Percentiles rank a stretch among this genome's conserved stretches.
phyloP scores from a whole-genome alignment of 78 protist genomes.

The Planoprotostelium fungivorum region DNA sequence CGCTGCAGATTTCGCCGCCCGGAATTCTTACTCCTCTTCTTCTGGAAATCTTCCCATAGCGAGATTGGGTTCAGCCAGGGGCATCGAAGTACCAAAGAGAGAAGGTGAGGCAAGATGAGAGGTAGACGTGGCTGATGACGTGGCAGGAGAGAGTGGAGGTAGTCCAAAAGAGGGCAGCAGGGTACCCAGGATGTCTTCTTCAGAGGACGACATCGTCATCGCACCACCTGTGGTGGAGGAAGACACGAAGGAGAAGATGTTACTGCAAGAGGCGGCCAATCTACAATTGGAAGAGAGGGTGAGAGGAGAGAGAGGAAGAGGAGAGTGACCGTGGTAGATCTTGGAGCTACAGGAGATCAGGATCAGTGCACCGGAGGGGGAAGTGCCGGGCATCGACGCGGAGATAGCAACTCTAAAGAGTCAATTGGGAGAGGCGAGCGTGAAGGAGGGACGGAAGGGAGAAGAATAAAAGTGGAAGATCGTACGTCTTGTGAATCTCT shows the following conservation, averaged over 20 bases:
- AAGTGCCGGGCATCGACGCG: neutral
- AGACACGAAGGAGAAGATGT: neutral
- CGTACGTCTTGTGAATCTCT: too few species aligned
- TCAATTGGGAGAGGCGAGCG: too few species aligned
- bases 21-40: neutral
- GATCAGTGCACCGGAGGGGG: neutral
- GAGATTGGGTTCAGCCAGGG: neutral
- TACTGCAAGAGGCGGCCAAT: neutral
- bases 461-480: too few species aligned
- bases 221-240: neutral
- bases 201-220: too few species aligned
- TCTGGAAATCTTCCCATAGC: neutral
- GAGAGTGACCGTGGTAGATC: neutral
- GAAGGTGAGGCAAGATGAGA: neutral
- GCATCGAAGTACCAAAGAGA: neutral
- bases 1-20: neutral
- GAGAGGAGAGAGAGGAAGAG: neutral
- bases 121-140: neutral
- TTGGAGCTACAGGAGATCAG: neutral
- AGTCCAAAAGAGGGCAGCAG: neutral
- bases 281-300: neutral
- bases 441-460: too few species aligned
- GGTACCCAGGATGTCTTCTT: too few species aligned
- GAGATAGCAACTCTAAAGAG: neutral
- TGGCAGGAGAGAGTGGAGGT: neutral